A percentile compares a stretch with the other conserved stretches of the same genome.
phyloP scores from a whole-genome alignment of 441 rosid genomes.

The Mallotus japonicus region DNA sequence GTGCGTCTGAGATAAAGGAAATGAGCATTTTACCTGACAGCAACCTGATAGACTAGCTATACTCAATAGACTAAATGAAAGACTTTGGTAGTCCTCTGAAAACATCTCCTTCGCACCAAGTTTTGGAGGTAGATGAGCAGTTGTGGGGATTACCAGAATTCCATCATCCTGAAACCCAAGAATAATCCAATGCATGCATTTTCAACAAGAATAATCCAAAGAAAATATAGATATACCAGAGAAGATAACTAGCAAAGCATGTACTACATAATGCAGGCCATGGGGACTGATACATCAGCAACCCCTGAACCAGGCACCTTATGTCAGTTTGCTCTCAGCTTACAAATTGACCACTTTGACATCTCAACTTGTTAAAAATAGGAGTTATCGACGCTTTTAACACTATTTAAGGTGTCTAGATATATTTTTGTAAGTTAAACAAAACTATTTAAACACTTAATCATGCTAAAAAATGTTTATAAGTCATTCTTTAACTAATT shows the following conservation, averaged over 20 bases:
- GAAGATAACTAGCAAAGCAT: neutral
- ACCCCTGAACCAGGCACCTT: too few species aligned
- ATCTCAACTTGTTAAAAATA: too few species aligned
- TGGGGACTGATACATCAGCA: too few species aligned
- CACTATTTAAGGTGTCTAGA: too few species aligned
- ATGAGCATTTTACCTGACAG: slow-evolving; percentile 70
- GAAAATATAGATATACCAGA: neutral
- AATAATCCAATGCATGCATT: neutral
- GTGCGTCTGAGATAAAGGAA: neutral
- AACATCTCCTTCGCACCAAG: slow-evolving; percentile 73
- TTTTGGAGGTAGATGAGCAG: slow-evolving; percentile 77
- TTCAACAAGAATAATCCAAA: neutral
- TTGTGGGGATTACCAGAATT: slow-evolving; percentile 76
- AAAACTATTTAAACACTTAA: too few species aligned
- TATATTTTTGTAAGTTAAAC: too few species aligned
- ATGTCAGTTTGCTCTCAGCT: too few species aligned
- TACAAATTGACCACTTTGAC: too few species aligned
- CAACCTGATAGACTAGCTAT: slow-evolving; percentile 94
- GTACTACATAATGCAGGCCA: neutral
- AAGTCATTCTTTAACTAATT: too few species aligned
- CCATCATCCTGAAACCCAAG: slow-evolving; percentile 71
- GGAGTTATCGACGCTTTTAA: too few species aligned
- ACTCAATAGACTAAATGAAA: slow-evolving; percentile 62
- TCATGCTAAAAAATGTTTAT: too few species aligned
- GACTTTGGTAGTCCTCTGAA: slow-evolving; percentile 65